Evolutionary conservation across 331 rosid genomes (phyloP), one percentile per base, ranked within the genome.

Genomic region (Saraca asoca): DNA sequence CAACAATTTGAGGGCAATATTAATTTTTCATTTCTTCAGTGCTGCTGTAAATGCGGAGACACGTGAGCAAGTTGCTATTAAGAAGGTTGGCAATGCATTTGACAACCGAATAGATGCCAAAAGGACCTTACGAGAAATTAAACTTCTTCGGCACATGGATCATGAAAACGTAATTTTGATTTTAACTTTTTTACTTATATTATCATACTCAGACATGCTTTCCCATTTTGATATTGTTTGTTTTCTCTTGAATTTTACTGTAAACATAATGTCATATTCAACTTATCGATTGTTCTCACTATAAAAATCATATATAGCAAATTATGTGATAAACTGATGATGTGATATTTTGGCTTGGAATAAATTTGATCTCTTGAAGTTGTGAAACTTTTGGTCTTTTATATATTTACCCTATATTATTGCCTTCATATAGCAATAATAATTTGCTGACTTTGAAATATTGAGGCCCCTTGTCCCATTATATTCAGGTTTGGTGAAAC

Each of bases 41-140:
- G 95, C 98, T 87, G 98, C 96, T 64, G 76, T 80, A 67, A 90
- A 93, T 66, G 84, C 88, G 16, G 95, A 90, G 89, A 87, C 96
- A 9, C 71, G 67, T 37, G 95, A 93, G 76, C 95, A 86, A 80
- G 96, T 93, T 84, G 98, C 98, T 55, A 90, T 93, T 75, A 93
- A 93, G 98, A 93, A 93, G 94, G 73, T 93, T 78, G 98, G 98
- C 51, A 93, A 93, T 80, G 96, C 98, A 78, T 93, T 93, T 84
- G 98, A 93, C 88, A 90, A 90, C 82, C 87, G 88, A 78, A 93
- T 93, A 44, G 96, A 93, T 66, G 96, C 96, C 78, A 93, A 90
- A 75, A 85, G 98, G 84, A 93, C 91, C 62, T 75, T 93, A 58
- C 94, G 96, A 61, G 98, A 93, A 81, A 93, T 93, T 66, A 93